Conservation (phyloP, 768 basidiomycete genomes). For the Leccinellum luteum region DNA sequence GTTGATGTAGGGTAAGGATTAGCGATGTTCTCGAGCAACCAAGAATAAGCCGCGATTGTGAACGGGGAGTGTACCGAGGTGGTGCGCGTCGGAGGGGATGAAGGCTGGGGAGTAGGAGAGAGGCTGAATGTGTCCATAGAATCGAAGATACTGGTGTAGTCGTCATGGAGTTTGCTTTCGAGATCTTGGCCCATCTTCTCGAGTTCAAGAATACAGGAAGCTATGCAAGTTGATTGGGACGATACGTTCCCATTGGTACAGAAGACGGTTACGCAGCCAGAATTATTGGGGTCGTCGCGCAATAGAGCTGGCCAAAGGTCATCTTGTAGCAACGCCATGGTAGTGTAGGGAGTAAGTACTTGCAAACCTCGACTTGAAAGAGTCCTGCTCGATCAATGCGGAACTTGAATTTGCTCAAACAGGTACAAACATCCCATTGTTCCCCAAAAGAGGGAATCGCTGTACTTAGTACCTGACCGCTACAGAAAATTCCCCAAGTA, state of each 20-base stretch:
- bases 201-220: neutral
- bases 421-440: neutral
- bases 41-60: constrained; percentile 32
- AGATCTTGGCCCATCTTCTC: neutral
- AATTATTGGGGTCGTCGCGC: no score
- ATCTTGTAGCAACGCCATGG: neutral
- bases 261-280: no score
- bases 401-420: no score
- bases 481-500: no score
- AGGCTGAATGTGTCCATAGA: neutral
- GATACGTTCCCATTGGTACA: no score
- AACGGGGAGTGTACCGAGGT: neutral
- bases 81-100: no score
- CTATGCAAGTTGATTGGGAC: neutral
- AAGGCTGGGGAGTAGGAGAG: no score
- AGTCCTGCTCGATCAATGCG: no score
- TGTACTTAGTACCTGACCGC: no score
- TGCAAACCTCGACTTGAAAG: neutral
- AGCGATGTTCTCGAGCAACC: constrained; percentile 45
- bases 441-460: neutral
- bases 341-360: neutral
- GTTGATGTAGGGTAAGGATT: constrained; percentile 47
- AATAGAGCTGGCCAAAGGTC: neutral
- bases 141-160: neutral
- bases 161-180: neutral